Conservation (phyloP, 2,329 filamentous ascomycete species). For the Sordariomycetes sp. region DNA sequence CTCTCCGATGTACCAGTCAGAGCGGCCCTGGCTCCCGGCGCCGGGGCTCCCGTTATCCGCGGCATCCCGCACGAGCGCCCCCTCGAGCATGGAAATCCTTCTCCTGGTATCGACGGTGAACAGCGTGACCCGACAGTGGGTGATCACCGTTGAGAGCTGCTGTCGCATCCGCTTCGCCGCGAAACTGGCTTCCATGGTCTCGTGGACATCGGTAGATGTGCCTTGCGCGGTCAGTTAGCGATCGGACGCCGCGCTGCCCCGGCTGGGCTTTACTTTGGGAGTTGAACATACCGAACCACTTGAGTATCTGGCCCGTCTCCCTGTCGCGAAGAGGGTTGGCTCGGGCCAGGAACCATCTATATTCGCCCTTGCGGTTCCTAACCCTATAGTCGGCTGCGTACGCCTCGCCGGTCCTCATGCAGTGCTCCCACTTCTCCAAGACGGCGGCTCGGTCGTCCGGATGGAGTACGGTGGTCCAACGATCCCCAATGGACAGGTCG, state of each 20-base stretch:
- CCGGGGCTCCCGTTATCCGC: slow-evolving; percentile 3
- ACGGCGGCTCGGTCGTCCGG: slow-evolving; percentile 56
- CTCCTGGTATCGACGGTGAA: slow-evolving; percentile 58
- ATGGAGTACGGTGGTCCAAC: slow-evolving; percentile 57
- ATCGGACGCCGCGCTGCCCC: neutral
- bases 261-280: neutral
- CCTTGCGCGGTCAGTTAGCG: slow-evolving; percentile 16
- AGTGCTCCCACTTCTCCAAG: slow-evolving; percentile 46
- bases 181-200: slow-evolving; percentile 54
- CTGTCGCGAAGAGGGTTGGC: slow-evolving; percentile 58
- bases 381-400: slow-evolving; percentile 65
- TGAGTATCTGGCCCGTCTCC: slow-evolving; percentile 57
- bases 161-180: slow-evolving; percentile 56
- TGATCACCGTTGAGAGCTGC: slow-evolving; percentile 62
- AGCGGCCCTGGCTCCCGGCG: slow-evolving; percentile 20
- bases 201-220: slow-evolving; percentile 71
- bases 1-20: slow-evolving; percentile 45
- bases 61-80: slow-evolving; percentile 46
- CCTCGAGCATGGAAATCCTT: slow-evolving; percentile 59
- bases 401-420: slow-evolving; percentile 54
- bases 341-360: slow-evolving; percentile 69
- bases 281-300: slow-evolving; percentile 55
- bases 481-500: slow-evolving; percentile 50
- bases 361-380: slow-evolving; percentile 54
- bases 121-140: slow-evolving; percentile 64